Conservation (phyloP, 2,329 filamentous ascomycete genomes). For the Apiospora marii region DNA sequence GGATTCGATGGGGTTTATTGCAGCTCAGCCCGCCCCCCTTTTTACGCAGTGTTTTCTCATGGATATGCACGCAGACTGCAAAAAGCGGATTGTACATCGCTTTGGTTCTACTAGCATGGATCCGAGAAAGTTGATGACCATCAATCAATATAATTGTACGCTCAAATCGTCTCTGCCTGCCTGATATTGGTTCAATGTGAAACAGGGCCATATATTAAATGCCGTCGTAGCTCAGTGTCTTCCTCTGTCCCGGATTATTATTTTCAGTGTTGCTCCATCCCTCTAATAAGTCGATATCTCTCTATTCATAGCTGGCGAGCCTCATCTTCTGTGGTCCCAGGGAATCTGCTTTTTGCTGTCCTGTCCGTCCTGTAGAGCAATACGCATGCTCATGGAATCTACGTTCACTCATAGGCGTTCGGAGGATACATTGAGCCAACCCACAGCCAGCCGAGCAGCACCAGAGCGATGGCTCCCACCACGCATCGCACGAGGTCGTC, state of each 20-base stretch:
- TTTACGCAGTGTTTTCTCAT: neutral
- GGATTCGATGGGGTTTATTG: neutral
- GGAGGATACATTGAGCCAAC: neutral
- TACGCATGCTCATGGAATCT: too few relatives aligned
- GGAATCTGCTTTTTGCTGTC: neutral
- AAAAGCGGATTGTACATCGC: constrained; percentile 19
- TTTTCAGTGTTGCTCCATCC: too few relatives aligned
- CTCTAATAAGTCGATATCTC: neutral
- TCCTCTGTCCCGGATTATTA: neutral
- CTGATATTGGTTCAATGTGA: neutral
- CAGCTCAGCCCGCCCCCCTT: neutral
- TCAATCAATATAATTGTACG: constrained; percentile 18
- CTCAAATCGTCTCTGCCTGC: neutral
- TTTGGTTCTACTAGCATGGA: constrained; percentile 1
- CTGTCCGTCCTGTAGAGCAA: neutral
- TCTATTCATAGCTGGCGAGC: neutral
- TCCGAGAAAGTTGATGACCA: neutral
- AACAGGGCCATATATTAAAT: neutral
- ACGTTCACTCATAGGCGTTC: neutral
- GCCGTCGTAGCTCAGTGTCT: neutral
- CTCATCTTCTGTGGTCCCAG: neutral
- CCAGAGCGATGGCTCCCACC: neutral
- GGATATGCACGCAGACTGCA: constrained; percentile 21
- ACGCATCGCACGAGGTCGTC: neutral
- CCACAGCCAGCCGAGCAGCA: neutral